Percentiles rank a stretch among this genome's conserved stretches.
phyloP scores from a whole-genome alignment of 2,329 filamentous ascomycete genomes.

The Aspergillus amoenus region DNA sequence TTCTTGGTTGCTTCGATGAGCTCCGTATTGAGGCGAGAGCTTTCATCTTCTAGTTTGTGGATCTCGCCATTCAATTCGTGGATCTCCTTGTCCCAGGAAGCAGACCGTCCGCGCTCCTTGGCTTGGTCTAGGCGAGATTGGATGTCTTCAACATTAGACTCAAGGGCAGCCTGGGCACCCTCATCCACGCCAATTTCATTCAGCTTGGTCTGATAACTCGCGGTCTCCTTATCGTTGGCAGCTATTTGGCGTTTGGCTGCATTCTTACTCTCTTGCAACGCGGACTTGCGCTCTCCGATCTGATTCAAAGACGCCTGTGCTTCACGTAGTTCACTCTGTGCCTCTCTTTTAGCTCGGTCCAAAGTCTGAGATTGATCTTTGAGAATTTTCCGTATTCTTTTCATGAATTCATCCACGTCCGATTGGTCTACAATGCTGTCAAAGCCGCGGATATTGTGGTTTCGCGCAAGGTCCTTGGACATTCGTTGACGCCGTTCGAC shows the following conservation, averaged over 20 bases:
- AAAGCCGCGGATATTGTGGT: conserved; percentile 79
- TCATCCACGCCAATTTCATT: conserved; percentile 80
- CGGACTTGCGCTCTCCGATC: conserved; percentile 72
- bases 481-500: conserved; percentile 68
- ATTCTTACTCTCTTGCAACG: conserved; percentile 70
- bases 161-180: conserved; percentile 74
- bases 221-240: conserved; percentile 69
- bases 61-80: conserved; percentile 65
- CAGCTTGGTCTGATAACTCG: conserved; percentile 65
- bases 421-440: conserved; percentile 74
- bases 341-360: conserved; percentile 71
- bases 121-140: conserved; percentile 61
- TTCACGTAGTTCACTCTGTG: conserved; percentile 69
- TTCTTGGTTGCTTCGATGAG: conserved; percentile 78
- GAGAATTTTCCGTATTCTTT: conserved; percentile 70
- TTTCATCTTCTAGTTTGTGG: conserved; percentile 68
- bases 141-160: conserved; percentile 70
- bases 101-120: conserved; percentile 61
- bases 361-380: conserved; percentile 77
- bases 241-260: conserved; percentile 71
- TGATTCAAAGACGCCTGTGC: conserved; percentile 71
- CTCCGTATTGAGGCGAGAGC: conserved; percentile 72
- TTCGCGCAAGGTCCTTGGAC: conserved; percentile 73
- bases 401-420: conserved; percentile 74
- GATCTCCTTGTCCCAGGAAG: conserved; percentile 70